Evolutionary conservation across 2,329 filamentous ascomycete species (phyloP), one percentile per base, ranked within the genome.

Genomic region (Stagonosporopsis chrysanthemi): DNA sequence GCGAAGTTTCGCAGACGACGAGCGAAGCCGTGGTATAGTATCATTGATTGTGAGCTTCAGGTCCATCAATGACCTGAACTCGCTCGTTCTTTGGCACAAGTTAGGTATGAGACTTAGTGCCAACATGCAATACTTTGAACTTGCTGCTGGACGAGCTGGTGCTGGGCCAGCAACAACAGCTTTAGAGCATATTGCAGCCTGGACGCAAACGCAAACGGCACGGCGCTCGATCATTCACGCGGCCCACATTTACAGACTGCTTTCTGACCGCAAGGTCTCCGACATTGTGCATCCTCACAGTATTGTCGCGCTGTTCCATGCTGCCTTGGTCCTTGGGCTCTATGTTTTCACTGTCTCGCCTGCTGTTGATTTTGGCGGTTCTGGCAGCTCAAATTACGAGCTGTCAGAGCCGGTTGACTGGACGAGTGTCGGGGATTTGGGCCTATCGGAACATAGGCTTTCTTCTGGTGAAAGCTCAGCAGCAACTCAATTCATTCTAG

Each of bases 271-370:
- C 42, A 81, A 82, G 61, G 80, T 82, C 2, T 82, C 80, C 0
- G 82, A 84, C 49, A 80, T 82, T 26, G 79, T 81, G 24, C 82
- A 79, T 39, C 81, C 83, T 23, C 81, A 83, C 59, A 81, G 79
- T 7, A 77, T 81, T 2, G 77, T 80, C 6, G 79, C 81, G 0
- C 71, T 84, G 0, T 84, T 84, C 67, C 78, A 80, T 5, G 80
- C 82, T 1, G 82, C 80, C 0, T 77, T 84, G 2, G 79, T 84
- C 1, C 68, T 84, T 1, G 82, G 82, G 0, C 66, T 84, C 1
- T 84, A 83, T 57, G 79, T 82, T 9, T 84, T 83, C 62, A 83
- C 81, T 66, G 73, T 81, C 0, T 22, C 29, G 12, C 74, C 59
- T 61, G 71, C 45, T 56, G 69, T 33, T 45, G 52, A 26, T 69